Evolutionary conservation across 169 alveolate species (phyloP).

Genomic region (Amoebophrya sp.): DNA sequence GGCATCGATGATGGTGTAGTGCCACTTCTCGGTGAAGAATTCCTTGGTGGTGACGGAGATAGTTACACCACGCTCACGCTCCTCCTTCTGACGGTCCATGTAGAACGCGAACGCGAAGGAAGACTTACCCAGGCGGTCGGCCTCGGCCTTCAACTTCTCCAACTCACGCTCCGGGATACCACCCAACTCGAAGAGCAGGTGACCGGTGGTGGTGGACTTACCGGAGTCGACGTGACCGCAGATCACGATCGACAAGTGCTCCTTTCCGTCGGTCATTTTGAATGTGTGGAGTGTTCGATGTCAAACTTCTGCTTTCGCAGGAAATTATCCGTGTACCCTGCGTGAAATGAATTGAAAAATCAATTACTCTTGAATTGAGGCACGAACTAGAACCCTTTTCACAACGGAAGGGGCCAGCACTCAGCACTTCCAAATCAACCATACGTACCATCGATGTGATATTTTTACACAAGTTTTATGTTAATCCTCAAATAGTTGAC

Average conservation of each 20-base stretch:
- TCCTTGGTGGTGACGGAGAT: slow-evolving; percentile 91
- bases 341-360: no score
- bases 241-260: slow-evolving; percentile 87
- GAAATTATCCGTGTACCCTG: no score
- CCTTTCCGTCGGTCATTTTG: slow-evolving; percentile 54
- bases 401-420: no score
- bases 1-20: slow-evolving; percentile 97
- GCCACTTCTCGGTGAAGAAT: slow-evolving; percentile 90
- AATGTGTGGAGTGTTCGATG: no score
- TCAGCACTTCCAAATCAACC: no score
- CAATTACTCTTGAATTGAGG: no score
- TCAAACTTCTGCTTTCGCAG: no score
- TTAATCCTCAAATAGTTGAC: no score
- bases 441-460: no score
- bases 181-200: slow-evolving; percentile 88
- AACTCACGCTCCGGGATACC: slow-evolving; percentile 91
- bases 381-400: no score
- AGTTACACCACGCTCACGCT: slow-evolving; percentile 98
- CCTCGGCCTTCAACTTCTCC: slow-evolving; percentile 90
- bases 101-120: slow-evolving; percentile 98
- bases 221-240: slow-evolving; percentile 98
- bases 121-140: slow-evolving; percentile 87
- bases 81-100: slow-evolving; percentile 95
- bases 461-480: no score
- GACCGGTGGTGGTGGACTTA: slow-evolving; percentile 94